Conservation (phyloP, 495 filamentous ascomycete species). For the Penicillium alfredii region DNA sequence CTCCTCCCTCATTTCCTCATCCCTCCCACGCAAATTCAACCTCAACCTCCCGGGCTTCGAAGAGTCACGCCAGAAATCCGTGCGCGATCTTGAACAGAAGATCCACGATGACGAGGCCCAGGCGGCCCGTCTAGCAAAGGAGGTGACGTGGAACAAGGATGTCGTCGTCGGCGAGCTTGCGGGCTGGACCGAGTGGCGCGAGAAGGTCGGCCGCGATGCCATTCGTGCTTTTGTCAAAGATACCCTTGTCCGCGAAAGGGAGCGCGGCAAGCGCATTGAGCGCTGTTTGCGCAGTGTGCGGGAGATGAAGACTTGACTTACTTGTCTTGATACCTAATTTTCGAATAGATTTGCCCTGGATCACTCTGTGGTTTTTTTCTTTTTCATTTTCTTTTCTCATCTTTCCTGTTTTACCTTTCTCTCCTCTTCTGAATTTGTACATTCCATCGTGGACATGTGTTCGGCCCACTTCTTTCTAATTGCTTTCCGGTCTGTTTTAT, state of each 20-base stretch:
- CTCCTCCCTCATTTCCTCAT: conserved; percentile 54
- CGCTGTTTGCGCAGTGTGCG: conserved; percentile 46
- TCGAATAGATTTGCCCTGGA: conserved; percentile 16
- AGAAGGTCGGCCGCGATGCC: conserved; percentile 65
- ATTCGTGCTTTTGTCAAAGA: conserved; percentile 69
- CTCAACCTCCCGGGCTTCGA: conserved; percentile 59
- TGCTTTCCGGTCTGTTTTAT: no score
- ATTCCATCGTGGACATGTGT: no score
- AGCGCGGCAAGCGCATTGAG: conserved; percentile 73
- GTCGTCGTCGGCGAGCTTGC: conserved; percentile 88
- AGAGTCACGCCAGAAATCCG: conserved; percentile 74
- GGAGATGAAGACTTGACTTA: conserved; percentile 24
- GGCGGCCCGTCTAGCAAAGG: conserved; percentile 59
- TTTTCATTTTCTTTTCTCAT: no score
- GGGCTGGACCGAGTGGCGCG: conserved; percentile 86
- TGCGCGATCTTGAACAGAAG: conserved; percentile 72
- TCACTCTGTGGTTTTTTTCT: no score
- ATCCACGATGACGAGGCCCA: conserved; percentile 60
- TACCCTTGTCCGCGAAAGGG: conserved; percentile 71
- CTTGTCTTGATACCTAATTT: no score
- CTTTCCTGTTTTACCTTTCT: no score
- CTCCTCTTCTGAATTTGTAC: no score
- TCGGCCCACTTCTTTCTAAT: no score
- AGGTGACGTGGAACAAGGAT: conserved; percentile 87
- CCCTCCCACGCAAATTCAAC: conserved; percentile 46